Evolutionary conservation across 148 eudicot species (phyloP).

Genomic region (Polygonum maritimum): DNA sequence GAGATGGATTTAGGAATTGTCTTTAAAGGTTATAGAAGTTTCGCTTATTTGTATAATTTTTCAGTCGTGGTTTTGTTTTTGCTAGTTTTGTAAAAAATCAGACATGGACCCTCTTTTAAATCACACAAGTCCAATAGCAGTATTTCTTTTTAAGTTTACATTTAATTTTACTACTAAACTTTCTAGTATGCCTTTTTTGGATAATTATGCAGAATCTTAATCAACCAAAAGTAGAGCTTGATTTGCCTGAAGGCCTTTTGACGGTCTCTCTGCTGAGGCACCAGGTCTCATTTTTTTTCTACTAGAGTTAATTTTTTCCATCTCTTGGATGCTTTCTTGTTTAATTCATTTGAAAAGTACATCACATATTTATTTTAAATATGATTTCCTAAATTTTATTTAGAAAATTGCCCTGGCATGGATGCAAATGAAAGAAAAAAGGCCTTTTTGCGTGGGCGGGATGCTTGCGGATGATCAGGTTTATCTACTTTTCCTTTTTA

Average conservation of each 20-base stretch:
- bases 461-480: conserved; percentile 99
- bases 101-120: too few relatives aligned
- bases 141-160: not conserved
- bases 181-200: not conserved
- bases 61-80: not conserved
- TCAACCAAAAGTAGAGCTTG: conserved; percentile 7
- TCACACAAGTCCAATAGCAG: not conserved
- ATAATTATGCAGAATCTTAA: conserved; percentile 7
- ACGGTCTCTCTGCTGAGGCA: conserved; percentile 6
- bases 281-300: conserved; percentile 5
- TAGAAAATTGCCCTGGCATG: conserved; percentile 97
- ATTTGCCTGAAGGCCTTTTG: conserved; percentile 4
- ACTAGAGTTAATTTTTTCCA: not conserved
- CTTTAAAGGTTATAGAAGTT: not conserved
- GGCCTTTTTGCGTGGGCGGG: conserved; percentile 75
- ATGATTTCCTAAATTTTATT: not conserved
- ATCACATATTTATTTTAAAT: not conserved
- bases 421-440: conserved; percentile 89
- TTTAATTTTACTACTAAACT: not conserved
- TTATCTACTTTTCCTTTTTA: not conserved
- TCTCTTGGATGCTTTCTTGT: not conserved
- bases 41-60: not conserved
- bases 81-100: not conserved
- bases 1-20: not conserved
- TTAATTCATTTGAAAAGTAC: not conserved